A percentile compares a stretch with the other conserved stretches of the same genome.
These are phyloP conservation scores for Podospora fimiseda DNA, from an alignment of 495 filamentous ascomycete genomes.

Conservation along the genomic window DNA sequence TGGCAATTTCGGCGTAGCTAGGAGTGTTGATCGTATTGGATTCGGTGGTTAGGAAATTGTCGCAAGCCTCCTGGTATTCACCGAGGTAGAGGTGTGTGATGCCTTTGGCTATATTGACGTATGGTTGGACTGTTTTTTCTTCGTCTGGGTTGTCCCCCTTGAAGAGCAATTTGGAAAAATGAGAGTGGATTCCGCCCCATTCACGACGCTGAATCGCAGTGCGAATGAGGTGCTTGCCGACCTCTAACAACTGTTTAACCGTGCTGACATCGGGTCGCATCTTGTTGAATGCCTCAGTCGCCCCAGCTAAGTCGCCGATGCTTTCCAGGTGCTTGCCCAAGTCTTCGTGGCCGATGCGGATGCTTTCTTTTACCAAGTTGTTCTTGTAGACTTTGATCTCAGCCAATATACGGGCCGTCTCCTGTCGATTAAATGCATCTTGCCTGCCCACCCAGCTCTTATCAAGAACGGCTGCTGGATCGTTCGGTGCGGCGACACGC, in stretches of 20 bases:
- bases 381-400: slow-evolving; percentile 94
- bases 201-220: slow-evolving; percentile 40
- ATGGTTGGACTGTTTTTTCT: slow-evolving; percentile 55
- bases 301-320: slow-evolving; percentile 35
- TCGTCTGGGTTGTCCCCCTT: slow-evolving; percentile 46
- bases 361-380: slow-evolving; percentile 95
- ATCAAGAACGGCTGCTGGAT: slow-evolving; percentile 62
- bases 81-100: slow-evolving; percentile 62
- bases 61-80: slow-evolving; percentile 66
- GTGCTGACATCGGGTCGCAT: slow-evolving; percentile 46
- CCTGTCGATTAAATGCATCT: slow-evolving; percentile 54
- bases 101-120: slow-evolving; percentile 60
- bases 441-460: slow-evolving; percentile 60
- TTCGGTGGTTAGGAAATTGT: slow-evolving; percentile 56
- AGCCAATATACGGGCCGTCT: slow-evolving; percentile 66
- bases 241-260: slow-evolving; percentile 36
- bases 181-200: slow-evolving; percentile 51
- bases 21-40: slow-evolving; percentile 39
- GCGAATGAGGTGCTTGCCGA: slow-evolving; percentile 37
- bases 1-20: slow-evolving; percentile 72
- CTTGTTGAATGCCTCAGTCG: slow-evolving; percentile 35
- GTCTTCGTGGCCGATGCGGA: slow-evolving; percentile 51
- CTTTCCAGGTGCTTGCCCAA: slow-evolving; percentile 41
- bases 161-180: slow-evolving; percentile 58
- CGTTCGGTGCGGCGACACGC: slow-evolving; percentile 54